Evolutionary conservation across 495 filamentous ascomycete species (phyloP).

Genomic region (Chaetomium fimeti): DNA sequence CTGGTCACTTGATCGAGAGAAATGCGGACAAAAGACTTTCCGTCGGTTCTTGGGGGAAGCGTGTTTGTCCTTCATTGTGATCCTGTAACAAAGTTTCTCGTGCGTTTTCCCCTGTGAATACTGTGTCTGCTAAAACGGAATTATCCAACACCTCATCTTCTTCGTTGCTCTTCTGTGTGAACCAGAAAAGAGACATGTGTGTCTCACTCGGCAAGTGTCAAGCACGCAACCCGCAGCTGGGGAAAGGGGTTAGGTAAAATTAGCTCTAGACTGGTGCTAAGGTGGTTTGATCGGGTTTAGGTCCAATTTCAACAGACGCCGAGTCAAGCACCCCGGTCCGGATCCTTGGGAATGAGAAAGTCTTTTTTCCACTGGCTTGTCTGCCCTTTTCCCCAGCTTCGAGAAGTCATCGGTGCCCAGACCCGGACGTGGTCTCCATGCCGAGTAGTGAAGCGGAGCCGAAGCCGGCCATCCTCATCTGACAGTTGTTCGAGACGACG

Average conservation of each 20-base stretch:
- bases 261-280: not conserved
- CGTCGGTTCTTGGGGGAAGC: not conserved
- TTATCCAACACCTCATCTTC: no score
- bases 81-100: no score
- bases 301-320: not conserved
- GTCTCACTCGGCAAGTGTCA: not conserved
- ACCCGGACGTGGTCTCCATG: not conserved
- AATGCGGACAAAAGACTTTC: not conserved
- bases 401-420: not conserved
- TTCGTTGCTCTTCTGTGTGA: no score
- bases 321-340: not conserved
- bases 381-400: conserved; percentile 5
- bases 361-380: not conserved
- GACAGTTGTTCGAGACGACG: not conserved
- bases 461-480: conserved; percentile 2
- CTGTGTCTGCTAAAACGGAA: no score
- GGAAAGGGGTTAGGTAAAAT: conserved; percentile 10
- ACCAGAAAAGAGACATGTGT: not conserved
- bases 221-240: not conserved
- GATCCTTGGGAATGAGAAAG: not conserved
- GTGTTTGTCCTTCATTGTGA: no score
- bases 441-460: not conserved
- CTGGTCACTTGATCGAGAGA: conserved; percentile 12
- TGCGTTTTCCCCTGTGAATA: no score
- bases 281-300: not conserved